Conservation (phyloP, 129 eudicot species). For the Pseudognaphalium luteoalbum region DNA sequence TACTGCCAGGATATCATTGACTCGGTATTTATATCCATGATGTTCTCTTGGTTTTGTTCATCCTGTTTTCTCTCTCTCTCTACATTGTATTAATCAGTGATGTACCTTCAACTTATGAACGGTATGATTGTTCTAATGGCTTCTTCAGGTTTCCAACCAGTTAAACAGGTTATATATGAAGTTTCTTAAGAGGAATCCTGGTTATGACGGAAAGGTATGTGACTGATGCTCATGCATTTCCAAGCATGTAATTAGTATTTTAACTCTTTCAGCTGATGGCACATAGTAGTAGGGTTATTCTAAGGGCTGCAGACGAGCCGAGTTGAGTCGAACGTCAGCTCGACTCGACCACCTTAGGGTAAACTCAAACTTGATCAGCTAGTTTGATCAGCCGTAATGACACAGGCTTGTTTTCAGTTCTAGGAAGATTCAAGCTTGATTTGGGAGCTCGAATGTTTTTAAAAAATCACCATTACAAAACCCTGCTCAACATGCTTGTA, state of each 20-base stretch:
- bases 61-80: background rate
- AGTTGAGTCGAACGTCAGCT: background rate
- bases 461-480: no score
- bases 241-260: background rate
- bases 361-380: background rate
- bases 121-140: background rate
- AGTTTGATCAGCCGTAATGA: background rate
- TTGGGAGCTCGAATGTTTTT: background rate
- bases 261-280: conserved; percentile 1
- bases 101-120: background rate
- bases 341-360: background rate
- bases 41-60: conserved; percentile 3
- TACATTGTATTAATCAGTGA: background rate
- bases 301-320: background rate
- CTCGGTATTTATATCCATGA: conserved; percentile 51
- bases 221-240: background rate
- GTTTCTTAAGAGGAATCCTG: conserved; percentile 91
- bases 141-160: conserved; percentile 83
- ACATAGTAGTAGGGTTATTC: background rate
- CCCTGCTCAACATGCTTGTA: background rate
- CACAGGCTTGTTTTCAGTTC: background rate
- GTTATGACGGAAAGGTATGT: conserved; percentile 94
- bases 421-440: background rate
- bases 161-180: conserved; percentile 78
- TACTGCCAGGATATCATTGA: conserved; percentile 95